Base-by-base conservation (phyloP, 495 filamentous ascomycete species). In the Aspergillus taichungensis region DNA sequence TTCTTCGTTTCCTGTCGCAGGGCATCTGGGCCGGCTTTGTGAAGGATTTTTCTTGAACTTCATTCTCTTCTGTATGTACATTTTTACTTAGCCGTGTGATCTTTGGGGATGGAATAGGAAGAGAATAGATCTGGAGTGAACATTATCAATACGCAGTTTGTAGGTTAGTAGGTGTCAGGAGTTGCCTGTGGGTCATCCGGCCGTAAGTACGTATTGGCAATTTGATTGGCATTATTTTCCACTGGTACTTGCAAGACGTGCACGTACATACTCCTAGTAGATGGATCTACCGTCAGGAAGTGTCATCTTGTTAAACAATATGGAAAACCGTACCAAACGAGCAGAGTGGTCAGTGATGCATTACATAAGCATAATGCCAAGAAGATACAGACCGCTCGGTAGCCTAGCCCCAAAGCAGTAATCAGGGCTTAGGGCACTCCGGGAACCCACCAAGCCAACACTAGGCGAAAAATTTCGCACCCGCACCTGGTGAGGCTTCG, bases 391-490 rank as follows among this genome's bases (percentile, higher is more conserved):
- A n/a, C n/a, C n/a, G n/a, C n/a, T 45, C 6, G 31, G 28, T 28
- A 8, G 30, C 28, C 2, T 13, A 24, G 4, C 2, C 56, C 52
- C 14, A 47, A 63, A 51, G 3, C 12, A 46, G 57, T 27, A 55
- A 42, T 13, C 33, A 70, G 63, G 66, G 68, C 56, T 64, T 64
- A 68, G 68, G 66, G 65, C 52, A 61, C 45, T 40, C 41, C 51
- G 35, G 46, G 32, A 46, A 44, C 63, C 55, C 56, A 59, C 57
- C 49, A 62, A 9, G 36, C 44, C 35, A 59, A 59, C 57, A 66
- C 52, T 67, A 65, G 70, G 66, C 69, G 64, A 72, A 68, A 71
- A 71, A 67, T 67, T 69, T 65, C 62, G 18, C 18, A 68, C 65
- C 54, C 50, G 45, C 66, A 44, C 40, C 45, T 60, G 55, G 54